A percentile compares a stretch with the other conserved stretches of the same genome.
Conservation (phyloP, 805 yeast species). For the Saccharomycopsis vini region DNA sequence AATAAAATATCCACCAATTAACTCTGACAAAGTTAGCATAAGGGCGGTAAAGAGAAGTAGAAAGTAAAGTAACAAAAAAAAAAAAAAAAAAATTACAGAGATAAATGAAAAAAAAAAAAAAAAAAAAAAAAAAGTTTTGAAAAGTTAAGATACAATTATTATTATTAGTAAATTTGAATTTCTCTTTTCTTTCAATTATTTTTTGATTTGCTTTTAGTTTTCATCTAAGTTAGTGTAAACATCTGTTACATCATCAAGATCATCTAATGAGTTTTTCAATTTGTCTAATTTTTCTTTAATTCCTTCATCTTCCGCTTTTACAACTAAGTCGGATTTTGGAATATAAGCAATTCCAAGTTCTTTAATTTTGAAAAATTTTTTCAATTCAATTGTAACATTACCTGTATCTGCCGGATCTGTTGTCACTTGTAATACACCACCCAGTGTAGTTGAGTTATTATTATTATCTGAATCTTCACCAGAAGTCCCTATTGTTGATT, state of each 20-base stretch:
- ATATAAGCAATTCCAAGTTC: slow-evolving; percentile 66
- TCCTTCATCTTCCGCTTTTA: slow-evolving; percentile 46
- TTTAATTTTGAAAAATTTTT: slow-evolving; percentile 46
- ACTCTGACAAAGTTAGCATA: no score
- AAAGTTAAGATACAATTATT: no score
- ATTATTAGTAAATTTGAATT: no score
- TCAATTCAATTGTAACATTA: slow-evolving; percentile 48
- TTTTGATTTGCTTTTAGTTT: neutral
- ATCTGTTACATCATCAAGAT: slow-evolving; percentile 76
- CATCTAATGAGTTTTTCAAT: slow-evolving; percentile 55
- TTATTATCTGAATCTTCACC: slow-evolving; percentile 16
- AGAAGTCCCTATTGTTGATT: slow-evolving; percentile 5
- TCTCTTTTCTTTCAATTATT: no score
- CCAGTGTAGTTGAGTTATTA: slow-evolving; percentile 12
- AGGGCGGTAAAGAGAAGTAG: no score
- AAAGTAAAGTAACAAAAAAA: no score
- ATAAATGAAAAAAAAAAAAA: neutral
- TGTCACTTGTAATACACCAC: slow-evolving; percentile 36
- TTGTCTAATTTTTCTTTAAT: slow-evolving; percentile 43
- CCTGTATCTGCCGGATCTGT: slow-evolving; percentile 62
- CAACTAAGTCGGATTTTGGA: slow-evolving; percentile 52
- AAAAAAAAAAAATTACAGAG: neutral
- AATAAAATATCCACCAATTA: no score
- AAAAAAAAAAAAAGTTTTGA: neutral
- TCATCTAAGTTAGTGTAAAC: slow-evolving; percentile 50